A percentile compares a stretch with the other conserved stretches of the same genome.
phyloP scores from a whole-genome alignment of 306 rosid genomes.

The Elaeagnus macrophylla region DNA sequence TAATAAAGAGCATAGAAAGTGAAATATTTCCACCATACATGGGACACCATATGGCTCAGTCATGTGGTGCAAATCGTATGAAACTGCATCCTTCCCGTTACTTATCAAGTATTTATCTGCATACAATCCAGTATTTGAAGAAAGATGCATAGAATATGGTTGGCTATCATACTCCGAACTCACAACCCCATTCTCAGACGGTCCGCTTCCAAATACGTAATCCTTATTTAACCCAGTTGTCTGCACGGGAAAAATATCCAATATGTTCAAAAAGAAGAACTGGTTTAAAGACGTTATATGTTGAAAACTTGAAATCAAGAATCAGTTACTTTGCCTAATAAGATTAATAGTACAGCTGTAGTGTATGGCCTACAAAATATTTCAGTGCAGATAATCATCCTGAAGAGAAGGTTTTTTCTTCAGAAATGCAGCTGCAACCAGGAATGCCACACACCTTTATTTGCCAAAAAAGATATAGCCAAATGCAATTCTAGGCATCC shows the following conservation, averaged over 20 bases:
- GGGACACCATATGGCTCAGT: constrained; percentile 94
- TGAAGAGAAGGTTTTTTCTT: background rate
- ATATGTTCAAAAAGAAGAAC: constrained; percentile 7
- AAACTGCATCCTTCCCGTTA: constrained; percentile 48
- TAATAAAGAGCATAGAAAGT: constrained; percentile 77
- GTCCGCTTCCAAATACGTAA: constrained; percentile 55
- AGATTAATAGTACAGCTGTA: background rate
- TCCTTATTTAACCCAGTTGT: constrained; percentile 49
- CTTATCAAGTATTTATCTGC: constrained; percentile 42
- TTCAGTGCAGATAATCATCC: background rate
- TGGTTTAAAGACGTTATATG: background rate
- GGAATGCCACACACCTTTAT: background rate
- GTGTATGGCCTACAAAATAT: too few relatives aligned
- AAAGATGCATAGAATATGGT: constrained; percentile 37
- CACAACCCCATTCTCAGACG: constrained; percentile 66
- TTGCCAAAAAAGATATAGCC: background rate
- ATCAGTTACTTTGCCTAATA: background rate
- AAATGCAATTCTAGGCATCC: background rate
- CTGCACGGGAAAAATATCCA: constrained; percentile 41
- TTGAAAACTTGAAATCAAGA: background rate
- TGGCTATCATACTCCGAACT: constrained; percentile 61
- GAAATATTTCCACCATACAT: constrained; percentile 97
- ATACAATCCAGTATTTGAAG: constrained; percentile 40
- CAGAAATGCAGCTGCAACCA: background rate
- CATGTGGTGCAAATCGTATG: constrained; percentile 69